These are phyloP conservation scores for Monosporascus cannonballus DNA, from an alignment of 2,329 filamentous ascomycete species.

Conservation along the genomic window DNA sequence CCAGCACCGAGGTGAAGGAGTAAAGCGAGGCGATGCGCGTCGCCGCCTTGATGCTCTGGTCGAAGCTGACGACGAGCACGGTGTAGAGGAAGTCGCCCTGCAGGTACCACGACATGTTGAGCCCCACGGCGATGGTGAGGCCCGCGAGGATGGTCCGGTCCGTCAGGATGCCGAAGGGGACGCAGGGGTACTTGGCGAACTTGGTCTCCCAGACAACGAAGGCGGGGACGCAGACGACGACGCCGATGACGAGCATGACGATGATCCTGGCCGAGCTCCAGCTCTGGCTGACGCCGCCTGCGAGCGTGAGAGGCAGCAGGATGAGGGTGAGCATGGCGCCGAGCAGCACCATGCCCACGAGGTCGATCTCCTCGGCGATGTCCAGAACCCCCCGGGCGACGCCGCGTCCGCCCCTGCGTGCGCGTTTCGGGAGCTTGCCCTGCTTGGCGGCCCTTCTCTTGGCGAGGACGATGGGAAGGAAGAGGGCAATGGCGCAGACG, in stretches of 20 bases:
- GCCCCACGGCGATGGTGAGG: slow-evolving; percentile 49
- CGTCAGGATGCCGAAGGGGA: slow-evolving; percentile 55
- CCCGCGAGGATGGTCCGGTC: slow-evolving; percentile 61
- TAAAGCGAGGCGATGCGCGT: slow-evolving; percentile 57
- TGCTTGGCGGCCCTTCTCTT: slow-evolving; percentile 44
- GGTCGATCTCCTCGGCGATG: slow-evolving; percentile 41
- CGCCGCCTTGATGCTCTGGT: slow-evolving; percentile 49
- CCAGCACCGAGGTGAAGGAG: slow-evolving; percentile 45
- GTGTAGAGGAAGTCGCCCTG: slow-evolving; percentile 61
- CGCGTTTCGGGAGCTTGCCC: slow-evolving; percentile 38
- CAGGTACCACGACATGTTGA: slow-evolving; percentile 56
- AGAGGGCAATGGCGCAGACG: slow-evolving; percentile 46
- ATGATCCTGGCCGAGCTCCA: slow-evolving; percentile 36
- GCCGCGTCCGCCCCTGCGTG: slow-evolving; percentile 24
- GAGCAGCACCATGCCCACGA: slow-evolving; percentile 38
- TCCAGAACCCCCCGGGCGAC: slow-evolving; percentile 23
- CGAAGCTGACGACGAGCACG: slow-evolving; percentile 54
- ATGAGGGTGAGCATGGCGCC: slow-evolving; percentile 41
- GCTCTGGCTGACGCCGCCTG: slow-evolving; percentile 32
- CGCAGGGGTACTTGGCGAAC: slow-evolving; percentile 42
- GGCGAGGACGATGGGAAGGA: slow-evolving; percentile 45
- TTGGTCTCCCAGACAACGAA: slow-evolving; percentile 45
- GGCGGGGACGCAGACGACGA: slow-evolving; percentile 40
- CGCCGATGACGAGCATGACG: slow-evolving; percentile 38
- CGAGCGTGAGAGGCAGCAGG: slow-evolving; percentile 39